phyloP scores from a whole-genome alignment of 805 yeast genomes.

The Wickerhamiella lipophila region DNA sequence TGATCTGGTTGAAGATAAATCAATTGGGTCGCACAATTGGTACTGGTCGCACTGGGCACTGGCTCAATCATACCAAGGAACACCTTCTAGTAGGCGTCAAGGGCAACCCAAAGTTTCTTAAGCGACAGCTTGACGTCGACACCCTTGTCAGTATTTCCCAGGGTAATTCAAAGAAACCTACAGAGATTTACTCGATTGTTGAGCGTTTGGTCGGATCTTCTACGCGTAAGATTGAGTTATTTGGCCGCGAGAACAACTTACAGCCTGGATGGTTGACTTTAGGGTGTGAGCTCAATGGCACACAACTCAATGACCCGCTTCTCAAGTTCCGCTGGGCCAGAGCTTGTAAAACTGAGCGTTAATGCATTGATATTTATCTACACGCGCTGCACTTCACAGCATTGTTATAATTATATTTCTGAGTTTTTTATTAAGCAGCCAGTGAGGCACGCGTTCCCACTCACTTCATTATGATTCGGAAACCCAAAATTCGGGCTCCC shows the following conservation, averaged over 20 bases:
- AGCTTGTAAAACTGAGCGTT: neutral
- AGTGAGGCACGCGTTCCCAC: neutral
- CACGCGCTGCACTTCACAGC: neutral
- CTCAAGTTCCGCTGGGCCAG: slow-evolving; percentile 11
- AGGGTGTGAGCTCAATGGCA: slow-evolving; percentile 20
- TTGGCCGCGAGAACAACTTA: slow-evolving; percentile 76
- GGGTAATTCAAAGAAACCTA: slow-evolving; percentile 85
- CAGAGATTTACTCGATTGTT: slow-evolving; percentile 72
- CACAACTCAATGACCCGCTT: slow-evolving; percentile 15
- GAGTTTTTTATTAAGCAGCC: neutral
- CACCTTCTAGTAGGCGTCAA: slow-evolving; percentile 77
- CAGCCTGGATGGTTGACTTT: slow-evolving; percentile 76
- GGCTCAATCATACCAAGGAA: slow-evolving; percentile 92
- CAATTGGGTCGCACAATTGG: slow-evolving; percentile 80
- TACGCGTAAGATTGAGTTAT: slow-evolving; percentile 72
- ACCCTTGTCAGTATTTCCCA: slow-evolving; percentile 69
- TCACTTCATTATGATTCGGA: neutral
- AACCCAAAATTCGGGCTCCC: slow-evolving; percentile 19
- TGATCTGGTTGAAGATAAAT: slow-evolving; percentile 84
- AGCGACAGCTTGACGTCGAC: slow-evolving; percentile 55
- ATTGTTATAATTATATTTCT: neutral
- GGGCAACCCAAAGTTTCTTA: slow-evolving; percentile 66
- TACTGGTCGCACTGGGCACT: slow-evolving; percentile 93
- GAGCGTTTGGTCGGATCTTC: slow-evolving; percentile 72
- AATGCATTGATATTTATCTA: neutral